Conservation (phyloP, 495 filamentous ascomycete species). For the Xylaria castorea region DNA sequence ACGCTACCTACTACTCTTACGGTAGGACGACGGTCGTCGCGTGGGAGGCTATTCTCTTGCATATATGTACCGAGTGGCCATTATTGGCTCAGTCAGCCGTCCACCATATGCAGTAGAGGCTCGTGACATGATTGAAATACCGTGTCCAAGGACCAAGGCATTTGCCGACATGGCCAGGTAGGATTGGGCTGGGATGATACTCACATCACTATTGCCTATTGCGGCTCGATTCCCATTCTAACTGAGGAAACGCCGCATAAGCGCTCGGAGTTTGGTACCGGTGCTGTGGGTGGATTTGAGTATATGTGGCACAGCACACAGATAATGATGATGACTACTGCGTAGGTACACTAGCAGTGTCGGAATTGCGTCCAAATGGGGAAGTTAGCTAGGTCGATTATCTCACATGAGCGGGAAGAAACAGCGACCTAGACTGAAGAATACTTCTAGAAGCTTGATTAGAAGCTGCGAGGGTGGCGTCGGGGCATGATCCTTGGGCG, state of each 20-base stretch:
- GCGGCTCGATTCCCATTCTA: constrained; percentile 1
- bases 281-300: constrained; percentile 26
- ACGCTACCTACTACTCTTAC: not conserved
- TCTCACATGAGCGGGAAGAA: constrained; percentile 24
- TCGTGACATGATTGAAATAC: constrained; percentile 17
- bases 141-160: constrained; percentile 9
- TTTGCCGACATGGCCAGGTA: constrained; percentile 29
- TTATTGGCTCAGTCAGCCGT: constrained; percentile 10
- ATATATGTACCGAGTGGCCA: not conserved
- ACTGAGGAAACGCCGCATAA: constrained; percentile 15
- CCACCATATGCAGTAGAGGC: constrained; percentile 5
- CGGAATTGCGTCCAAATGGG: constrained; percentile 15
- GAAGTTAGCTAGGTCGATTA: constrained; percentile 16
- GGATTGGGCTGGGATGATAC: constrained; percentile 15
- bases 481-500: constrained; percentile 19
- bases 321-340: constrained; percentile 12
- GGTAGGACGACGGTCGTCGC: constrained; percentile 6
- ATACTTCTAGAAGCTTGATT: constrained; percentile 27
- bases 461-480: constrained; percentile 20
- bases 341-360: too few species aligned
- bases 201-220: constrained; percentile 7
- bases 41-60: constrained; percentile 24
- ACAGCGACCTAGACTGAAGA: constrained; percentile 6
- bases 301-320: constrained; percentile 18
- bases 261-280: constrained; percentile 21